phyloP scores from a whole-genome alignment of 495 filamentous ascomycete species.

The Thozetella sp. region DNA sequence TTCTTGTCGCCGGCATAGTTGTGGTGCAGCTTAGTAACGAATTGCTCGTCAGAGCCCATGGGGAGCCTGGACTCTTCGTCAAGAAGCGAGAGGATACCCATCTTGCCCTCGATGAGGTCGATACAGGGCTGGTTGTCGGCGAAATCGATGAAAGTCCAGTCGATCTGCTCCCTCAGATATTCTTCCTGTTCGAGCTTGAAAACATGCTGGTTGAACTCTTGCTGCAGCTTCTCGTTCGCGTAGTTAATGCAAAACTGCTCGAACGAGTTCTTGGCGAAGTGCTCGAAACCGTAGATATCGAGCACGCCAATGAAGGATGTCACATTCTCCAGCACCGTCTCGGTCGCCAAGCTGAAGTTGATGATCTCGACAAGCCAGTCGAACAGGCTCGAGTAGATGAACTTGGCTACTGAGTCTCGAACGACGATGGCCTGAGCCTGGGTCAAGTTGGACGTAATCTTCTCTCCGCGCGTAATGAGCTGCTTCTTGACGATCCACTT shows the following conservation, averaged over 20 bases:
- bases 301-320: conserved; percentile 97
- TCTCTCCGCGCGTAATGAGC: conserved; percentile 93
- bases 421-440: conserved; percentile 95
- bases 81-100: conserved; percentile 88
- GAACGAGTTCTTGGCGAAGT: conserved; percentile 99
- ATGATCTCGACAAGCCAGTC: conserved; percentile 98
- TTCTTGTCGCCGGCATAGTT: conserved; percentile 91
- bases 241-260: conserved; percentile 99
- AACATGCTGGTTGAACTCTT: conserved; percentile 99
- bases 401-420: conserved; percentile 96
- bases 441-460: conserved; percentile 94
- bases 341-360: conserved; percentile 86
- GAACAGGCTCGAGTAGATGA: conserved; percentile 97
- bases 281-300: conserved; percentile 99
- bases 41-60: conserved; percentile 96
- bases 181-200: conserved; percentile 99
- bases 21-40: conserved; percentile 96
- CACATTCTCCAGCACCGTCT: conserved; percentile 80
- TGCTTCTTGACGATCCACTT: conserved; percentile 99
- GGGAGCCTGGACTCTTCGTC: conserved; percentile 96
- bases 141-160: conserved; percentile 99
- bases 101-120: conserved; percentile 95
- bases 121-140: conserved; percentile 99
- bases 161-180: conserved; percentile 94
- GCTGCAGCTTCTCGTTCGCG: conserved; percentile 98